Evolutionary conservation across 129 eudicot genomes (phyloP).

Genomic region (Tagetes erecta): DNA sequence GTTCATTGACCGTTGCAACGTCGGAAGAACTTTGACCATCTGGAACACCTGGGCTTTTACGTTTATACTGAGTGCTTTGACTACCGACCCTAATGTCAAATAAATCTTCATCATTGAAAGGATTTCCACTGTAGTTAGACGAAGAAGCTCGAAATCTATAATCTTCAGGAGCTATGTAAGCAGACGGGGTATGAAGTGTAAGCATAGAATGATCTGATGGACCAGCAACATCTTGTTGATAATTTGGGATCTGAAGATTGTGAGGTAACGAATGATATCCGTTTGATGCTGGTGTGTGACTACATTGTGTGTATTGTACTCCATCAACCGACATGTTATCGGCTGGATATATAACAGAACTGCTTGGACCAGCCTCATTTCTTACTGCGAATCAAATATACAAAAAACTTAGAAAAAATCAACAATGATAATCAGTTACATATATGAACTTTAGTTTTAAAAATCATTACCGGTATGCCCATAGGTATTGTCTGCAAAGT

Average conservation of each 20-base stretch:
- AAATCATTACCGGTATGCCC: slow-evolving; percentile 47
- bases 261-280: slow-evolving; percentile 42
- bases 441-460: slow-evolving; percentile 6
- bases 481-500: slow-evolving; percentile 49
- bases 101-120: slow-evolving; percentile 48
- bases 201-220: slow-evolving; percentile 57
- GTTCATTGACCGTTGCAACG: slow-evolving; percentile 40
- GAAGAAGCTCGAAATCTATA: slow-evolving; percentile 61
- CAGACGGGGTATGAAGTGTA: slow-evolving; percentile 46
- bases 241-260: slow-evolving; percentile 44
- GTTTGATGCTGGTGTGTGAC: slow-evolving; percentile 43
- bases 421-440: background rate
- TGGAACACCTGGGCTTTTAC: slow-evolving; percentile 64
- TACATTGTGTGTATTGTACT: slow-evolving; percentile 49
- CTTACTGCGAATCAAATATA: slow-evolving; percentile 40
- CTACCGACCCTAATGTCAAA: slow-evolving; percentile 49
- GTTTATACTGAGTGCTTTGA: slow-evolving; percentile 53
- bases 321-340: slow-evolving; percentile 52
- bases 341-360: slow-evolving; percentile 39
- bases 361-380: slow-evolving; percentile 45
- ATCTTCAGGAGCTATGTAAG: slow-evolving; percentile 44
- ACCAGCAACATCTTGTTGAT: slow-evolving; percentile 48
- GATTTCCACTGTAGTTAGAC: slow-evolving; percentile 47
- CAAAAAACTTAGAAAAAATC: background rate
- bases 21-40: slow-evolving; percentile 51